Evolutionary conservation across 306 rosid genomes (phyloP).

Genomic region (Ziziphus jujuba): DNA sequence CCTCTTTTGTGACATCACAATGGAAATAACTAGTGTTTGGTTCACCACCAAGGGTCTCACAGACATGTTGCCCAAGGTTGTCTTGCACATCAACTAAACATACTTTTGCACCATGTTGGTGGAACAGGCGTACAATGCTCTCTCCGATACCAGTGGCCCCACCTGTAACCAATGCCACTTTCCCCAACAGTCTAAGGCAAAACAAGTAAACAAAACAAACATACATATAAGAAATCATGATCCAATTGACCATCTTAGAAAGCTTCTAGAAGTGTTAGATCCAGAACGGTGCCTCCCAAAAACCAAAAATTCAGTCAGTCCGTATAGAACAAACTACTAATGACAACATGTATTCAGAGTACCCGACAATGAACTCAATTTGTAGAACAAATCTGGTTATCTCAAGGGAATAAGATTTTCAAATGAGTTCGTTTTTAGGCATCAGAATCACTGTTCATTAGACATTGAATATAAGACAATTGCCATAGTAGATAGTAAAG

Average conservation of each 20-base stretch:
- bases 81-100: constrained; percentile 79
- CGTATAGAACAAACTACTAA: no score
- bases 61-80: constrained; percentile 52
- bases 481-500: no score
- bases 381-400: no score
- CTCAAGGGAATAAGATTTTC: no score
- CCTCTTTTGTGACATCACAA: constrained; percentile 70
- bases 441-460: no score
- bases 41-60: constrained; percentile 45
- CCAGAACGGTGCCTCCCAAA: no score
- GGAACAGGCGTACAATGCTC: constrained; percentile 69
- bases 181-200: constrained; percentile 59
- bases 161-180: constrained; percentile 87
- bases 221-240: not conserved
- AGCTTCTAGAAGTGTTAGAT: no score
- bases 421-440: no score
- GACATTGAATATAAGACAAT: no score
- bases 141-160: constrained; percentile 94
- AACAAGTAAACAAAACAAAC: not conserved
- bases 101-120: constrained; percentile 74
- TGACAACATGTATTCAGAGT: no score
- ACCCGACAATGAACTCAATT: no score
- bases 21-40: constrained; percentile 40
- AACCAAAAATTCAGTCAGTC: no score
- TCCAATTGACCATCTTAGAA: not conserved